Conservation (phyloP, 495 filamentous ascomycete genomes). For the Podospora didyma region DNA sequence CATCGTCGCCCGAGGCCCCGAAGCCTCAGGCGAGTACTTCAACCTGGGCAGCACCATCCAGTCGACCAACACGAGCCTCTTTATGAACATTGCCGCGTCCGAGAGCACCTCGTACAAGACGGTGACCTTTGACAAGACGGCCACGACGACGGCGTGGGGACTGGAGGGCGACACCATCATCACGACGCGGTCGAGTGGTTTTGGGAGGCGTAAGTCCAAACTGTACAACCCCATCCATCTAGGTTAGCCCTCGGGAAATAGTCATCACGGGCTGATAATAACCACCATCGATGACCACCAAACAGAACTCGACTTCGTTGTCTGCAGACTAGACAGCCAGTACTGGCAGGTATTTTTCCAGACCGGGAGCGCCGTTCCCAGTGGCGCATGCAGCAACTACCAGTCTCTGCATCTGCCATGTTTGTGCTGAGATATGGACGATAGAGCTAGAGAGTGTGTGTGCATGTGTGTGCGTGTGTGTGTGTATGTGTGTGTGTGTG, state of each 20-base stretch:
- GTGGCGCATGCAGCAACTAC: constrained; percentile 46
- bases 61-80: constrained; percentile 39
- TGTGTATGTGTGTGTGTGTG: no score
- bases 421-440: constrained; percentile 28
- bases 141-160: constrained; percentile 41
- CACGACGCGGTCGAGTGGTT: constrained; percentile 38
- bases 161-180: constrained; percentile 53
- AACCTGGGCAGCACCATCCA: constrained; percentile 45
- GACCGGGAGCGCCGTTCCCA: constrained; percentile 44
- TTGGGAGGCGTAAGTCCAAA: constrained; percentile 36
- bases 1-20: constrained; percentile 45
- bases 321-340: constrained; percentile 33
- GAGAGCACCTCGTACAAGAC: constrained; percentile 46
- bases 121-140: constrained; percentile 34
- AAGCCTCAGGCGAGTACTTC: constrained; percentile 39
- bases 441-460: background rate
- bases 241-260: no score
- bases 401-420: constrained; percentile 51
- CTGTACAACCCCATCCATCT: background rate
- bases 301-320: constrained; percentile 48
- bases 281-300: background rate
- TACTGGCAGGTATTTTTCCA: constrained; percentile 49
- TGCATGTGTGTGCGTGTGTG: no score
- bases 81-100: constrained; percentile 42
- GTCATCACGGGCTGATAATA: no score